A percentile compares a stretch with the other conserved stretches of the same genome.
Conservation (phyloP, 2,329 filamentous ascomycete genomes). For the Apiospora kogelbergensis region DNA sequence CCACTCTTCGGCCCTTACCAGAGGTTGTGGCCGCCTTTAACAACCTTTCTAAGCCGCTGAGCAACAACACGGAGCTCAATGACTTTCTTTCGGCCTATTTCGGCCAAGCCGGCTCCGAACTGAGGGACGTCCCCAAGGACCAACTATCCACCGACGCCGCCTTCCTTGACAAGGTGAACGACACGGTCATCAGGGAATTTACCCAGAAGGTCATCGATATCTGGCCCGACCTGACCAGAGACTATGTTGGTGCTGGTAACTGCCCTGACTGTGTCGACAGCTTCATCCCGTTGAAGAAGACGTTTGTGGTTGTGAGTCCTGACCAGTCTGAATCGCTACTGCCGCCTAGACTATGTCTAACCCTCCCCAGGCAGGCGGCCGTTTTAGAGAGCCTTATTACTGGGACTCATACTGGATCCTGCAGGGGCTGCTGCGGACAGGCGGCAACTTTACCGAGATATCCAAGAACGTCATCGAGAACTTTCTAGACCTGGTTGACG, state of each 20-base stretch:
- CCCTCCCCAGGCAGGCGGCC: neutral
- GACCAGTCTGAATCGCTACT: neutral
- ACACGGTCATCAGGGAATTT: constrained; percentile 60
- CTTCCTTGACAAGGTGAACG: constrained; percentile 58
- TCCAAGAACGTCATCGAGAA: constrained; percentile 69
- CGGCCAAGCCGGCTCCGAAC: constrained; percentile 61
- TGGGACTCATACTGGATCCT: constrained; percentile 72
- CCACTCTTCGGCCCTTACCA: constrained; percentile 57
- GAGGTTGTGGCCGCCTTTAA: constrained; percentile 63
- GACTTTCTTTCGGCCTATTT: constrained; percentile 65
- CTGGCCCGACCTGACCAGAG: constrained; percentile 66
- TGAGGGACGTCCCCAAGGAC: constrained; percentile 51
- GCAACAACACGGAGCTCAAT: constrained; percentile 62
- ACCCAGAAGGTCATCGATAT: constrained; percentile 64
- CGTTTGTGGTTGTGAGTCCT: constrained; percentile 56
- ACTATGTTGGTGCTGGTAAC: constrained; percentile 51
- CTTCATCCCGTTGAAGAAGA: constrained; percentile 65
- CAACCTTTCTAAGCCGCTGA: constrained; percentile 58
- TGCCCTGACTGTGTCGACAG: constrained; percentile 63
- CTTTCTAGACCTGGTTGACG: constrained; percentile 65
- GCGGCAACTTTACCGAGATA: constrained; percentile 62
- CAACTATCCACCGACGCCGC: constrained; percentile 55
- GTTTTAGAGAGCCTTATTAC: constrained; percentile 70
- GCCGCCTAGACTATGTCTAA: neutral
- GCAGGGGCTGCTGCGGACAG: constrained; percentile 63